Base-by-base conservation (phyloP, 148 eudicot species). In the Cornus florida region DNA sequence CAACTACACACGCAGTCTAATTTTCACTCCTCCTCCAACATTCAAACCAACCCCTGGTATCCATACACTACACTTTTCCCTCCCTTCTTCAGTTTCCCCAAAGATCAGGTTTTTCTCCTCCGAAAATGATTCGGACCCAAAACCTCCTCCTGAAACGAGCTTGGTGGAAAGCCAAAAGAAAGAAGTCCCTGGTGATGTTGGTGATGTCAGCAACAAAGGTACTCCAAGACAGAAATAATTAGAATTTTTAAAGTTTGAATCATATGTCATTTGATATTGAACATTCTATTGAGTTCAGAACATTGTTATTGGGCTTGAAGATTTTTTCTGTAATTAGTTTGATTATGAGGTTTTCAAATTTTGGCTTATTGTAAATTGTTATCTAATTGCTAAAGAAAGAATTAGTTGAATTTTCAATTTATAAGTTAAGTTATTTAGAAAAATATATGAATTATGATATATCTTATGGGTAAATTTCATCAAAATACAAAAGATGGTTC, bases 161-260 rank as follows among this genome's bases (percentile, higher is more conserved):
- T 77, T 82, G 84, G 76, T 50, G 0, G 23, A 75, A 24, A 17
- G 82, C 64, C 76, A 85, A 81, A 73, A 56, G 17, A 81, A 81
- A 38, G 73, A 88, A 46, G 62, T 76, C 13, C 48, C 71, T 64
- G 31, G 41, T 59, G 78, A 72, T n/a, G 82, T 91, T n/a, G 81
- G 80, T 53, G 97, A 92, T 50, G 84, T 92, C 67, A 82, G 72
- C 76, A 92, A 84, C 71, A 62, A 84, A 87, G 94, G 97, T 92
- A 53, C 10, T 46, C 24, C 28, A 53, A 50, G 35, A 10, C 23
- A n/a, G 20, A 53, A 64, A 22, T 1, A 53, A 53, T 53, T 16
- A 2, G 43, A 35, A 0, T 28, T 57, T 20, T 65, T 19, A 1
- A 1, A 33, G n/a, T 83, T 13, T 31, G 24, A 43, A 43, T 43